Evolutionary conservation across 768 basidiomycete species (phyloP), one percentile per base, ranked within the genome.

Genomic region (Calvatia gigantea): DNA sequence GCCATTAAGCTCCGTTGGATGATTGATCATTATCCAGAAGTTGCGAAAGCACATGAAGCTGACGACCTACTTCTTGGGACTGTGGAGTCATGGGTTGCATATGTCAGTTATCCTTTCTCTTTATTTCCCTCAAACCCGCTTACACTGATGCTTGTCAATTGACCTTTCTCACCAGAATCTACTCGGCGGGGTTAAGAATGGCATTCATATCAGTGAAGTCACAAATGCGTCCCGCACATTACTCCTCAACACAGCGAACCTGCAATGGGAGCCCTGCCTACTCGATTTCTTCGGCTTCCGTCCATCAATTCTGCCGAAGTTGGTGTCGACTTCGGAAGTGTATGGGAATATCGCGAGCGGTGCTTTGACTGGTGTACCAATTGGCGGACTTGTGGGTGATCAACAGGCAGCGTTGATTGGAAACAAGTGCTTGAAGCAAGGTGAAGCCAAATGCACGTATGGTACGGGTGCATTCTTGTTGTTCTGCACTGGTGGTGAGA

Each of bases 361-460:
- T 2, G 64, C 84, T 2, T 75, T 93, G 58, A 75, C 77, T 60
- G 92, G 89, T 37, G 78, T 94, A 9, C 87, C 87, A 7, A 91
- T 99, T 51, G 94, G 86, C 33, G 96, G 96, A 19, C 83, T 98
- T 44, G 85, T 96, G 6, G 97, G 97, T n/a, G 97, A 99, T 67
- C 97, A 99, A 73, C 97, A 99, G 69, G 97, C 90, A 4, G 96
- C 96, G 21, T 75, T 99, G 21, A 84, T 98, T 48, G 97, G 96
- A 0, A 98, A 99, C 75, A 98, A 97, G 70, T 98, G 97, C 66
- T 70, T 99, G 51, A 76, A 66, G n/a, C 78, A 82, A 60, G 96
- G 96, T 15, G 90, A 98, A 68, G 96, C 95, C 2, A 99, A 99
- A 73, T 97, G 94, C 71, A 99, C 97, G 3, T 99, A 96, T 63